Evolutionary conservation across 139 green algal species (phyloP), one percentile per base, ranked within the genome.

Genomic region (Coelastrella sp.): DNA sequence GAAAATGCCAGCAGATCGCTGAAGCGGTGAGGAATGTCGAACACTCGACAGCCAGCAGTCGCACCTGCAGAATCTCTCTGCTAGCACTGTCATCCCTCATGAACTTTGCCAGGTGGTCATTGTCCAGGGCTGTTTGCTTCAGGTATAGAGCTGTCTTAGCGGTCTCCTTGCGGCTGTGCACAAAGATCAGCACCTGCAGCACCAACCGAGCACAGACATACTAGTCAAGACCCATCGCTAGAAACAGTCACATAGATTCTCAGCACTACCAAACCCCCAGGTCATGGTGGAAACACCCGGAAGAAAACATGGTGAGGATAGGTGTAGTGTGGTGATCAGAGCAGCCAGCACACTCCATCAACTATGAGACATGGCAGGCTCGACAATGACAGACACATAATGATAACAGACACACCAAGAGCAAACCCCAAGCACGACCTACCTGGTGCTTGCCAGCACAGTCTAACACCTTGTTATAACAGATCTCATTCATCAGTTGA

Each of bases 401-500:
- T 4, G 3, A 4, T 47, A 7, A 10, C 59, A 64, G 11, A 65
- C 13, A 7, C 10, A 20, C 4, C 3, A 22, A 20, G 47, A 1
- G 4, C 56, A 7, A 56, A 84, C 58, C 19, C 0, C 81, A n/a
- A 19, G 16, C n/a, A 32, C 83, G 7, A 8, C 73, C 14, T 73
- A 96, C 92, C 95, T 98, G 97, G 94, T 99, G 96, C 93, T 97
- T 98, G 17, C 98, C 98, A 2, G 97, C 98, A 4, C 94, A 93
- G 75, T 98, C 98, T 85, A 98, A 91, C 80, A 99, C 98, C 94
- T 99, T 99, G 90, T 98, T 95, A 92, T 99, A 99, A 95, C 96
- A 99, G 91, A 99, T 98, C 90, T 99, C 98, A 88, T 99, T 99
- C 97, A 99, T 99, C 65, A 99, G 93, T 94, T 99, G 96, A 93